Conservation (phyloP, 2,329 filamentous ascomycete genomes). For the Hypoxylon sp. region DNA sequence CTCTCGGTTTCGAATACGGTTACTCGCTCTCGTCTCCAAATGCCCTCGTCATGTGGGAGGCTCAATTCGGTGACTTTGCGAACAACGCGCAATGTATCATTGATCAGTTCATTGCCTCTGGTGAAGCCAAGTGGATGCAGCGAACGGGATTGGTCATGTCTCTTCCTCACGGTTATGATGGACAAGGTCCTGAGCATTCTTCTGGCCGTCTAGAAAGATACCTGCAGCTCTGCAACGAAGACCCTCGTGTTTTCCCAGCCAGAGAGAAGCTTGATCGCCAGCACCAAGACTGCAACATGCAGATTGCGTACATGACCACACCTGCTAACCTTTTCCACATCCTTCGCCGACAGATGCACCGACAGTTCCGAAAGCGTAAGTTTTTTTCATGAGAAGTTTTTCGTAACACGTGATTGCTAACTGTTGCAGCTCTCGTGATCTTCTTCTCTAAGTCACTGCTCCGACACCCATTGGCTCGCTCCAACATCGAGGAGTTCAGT, state of each 20-base stretch:
- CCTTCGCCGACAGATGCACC: constrained; percentile 96
- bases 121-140: constrained; percentile 99
- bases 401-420: constrained; percentile 46
- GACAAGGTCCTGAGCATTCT: constrained; percentile 97
- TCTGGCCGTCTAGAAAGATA: constrained; percentile 98
- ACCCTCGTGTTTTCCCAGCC: constrained; percentile 91
- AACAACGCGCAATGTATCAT: constrained; percentile 99
- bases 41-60: constrained; percentile 99
- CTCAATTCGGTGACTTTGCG: constrained; percentile 99
- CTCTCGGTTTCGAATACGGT: constrained; percentile 97
- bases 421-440: constrained; percentile 80
- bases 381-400: constrained; percentile 44
- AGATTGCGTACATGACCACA: constrained; percentile 97
- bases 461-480: constrained; percentile 92
- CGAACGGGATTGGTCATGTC: constrained; percentile 96
- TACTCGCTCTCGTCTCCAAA: constrained; percentile 98
- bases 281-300: constrained; percentile 99
- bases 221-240: constrained; percentile 96
- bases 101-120: constrained; percentile 98
- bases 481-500: constrained; percentile 89
- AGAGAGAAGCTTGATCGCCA: constrained; percentile 93
- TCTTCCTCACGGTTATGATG: constrained; percentile 96
- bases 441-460: constrained; percentile 99
- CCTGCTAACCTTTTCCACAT: constrained; percentile 97
- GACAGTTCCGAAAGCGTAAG: constrained; percentile 99